Evolutionary conservation across 2,329 filamentous ascomycete species (phyloP).

Genomic region (Diaporthe sp.): DNA sequence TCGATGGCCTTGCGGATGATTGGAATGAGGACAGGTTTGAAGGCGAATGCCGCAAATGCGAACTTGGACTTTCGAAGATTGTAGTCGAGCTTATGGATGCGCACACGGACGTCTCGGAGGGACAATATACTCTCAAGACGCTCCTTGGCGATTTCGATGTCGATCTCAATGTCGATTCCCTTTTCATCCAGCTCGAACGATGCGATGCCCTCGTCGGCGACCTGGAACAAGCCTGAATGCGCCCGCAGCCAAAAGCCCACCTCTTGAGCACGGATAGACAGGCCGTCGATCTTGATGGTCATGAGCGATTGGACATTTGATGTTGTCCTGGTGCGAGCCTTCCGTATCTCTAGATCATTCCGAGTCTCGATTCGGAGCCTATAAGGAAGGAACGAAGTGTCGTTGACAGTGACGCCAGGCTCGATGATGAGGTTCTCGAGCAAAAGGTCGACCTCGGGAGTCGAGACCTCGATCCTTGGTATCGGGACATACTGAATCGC

Average conservation of each 20-base stretch:
- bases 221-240: conserved; percentile 80
- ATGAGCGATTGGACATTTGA: conserved; percentile 78
- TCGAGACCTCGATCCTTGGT: conserved; percentile 88
- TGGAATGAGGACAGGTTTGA: conserved; percentile 87
- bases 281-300: conserved; percentile 83
- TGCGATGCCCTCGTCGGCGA: conserved; percentile 87
- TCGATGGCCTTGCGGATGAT: conserved; percentile 86
- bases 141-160: conserved; percentile 86
- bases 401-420: conserved; percentile 86
- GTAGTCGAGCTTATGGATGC: conserved; percentile 90
- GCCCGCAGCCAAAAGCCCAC: conserved; percentile 91
- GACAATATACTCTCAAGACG: conserved; percentile 85
- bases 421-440: conserved; percentile 93
- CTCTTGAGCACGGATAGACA: conserved; percentile 88
- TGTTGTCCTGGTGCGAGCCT: conserved; percentile 78
- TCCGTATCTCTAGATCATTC: conserved; percentile 89
- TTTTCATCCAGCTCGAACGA: conserved; percentile 88
- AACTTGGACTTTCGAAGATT: conserved; percentile 81
- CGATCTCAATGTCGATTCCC: conserved; percentile 88
- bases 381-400: conserved; percentile 91
- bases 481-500: conserved; percentile 90
- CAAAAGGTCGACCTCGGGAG: conserved; percentile 86
- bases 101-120: conserved; percentile 81
- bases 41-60: conserved; percentile 82
- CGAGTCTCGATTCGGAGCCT: conserved; percentile 84